Conservation (phyloP, 176 grass and related monocot genomes). For the Puccinellia tenuiflora region DNA sequence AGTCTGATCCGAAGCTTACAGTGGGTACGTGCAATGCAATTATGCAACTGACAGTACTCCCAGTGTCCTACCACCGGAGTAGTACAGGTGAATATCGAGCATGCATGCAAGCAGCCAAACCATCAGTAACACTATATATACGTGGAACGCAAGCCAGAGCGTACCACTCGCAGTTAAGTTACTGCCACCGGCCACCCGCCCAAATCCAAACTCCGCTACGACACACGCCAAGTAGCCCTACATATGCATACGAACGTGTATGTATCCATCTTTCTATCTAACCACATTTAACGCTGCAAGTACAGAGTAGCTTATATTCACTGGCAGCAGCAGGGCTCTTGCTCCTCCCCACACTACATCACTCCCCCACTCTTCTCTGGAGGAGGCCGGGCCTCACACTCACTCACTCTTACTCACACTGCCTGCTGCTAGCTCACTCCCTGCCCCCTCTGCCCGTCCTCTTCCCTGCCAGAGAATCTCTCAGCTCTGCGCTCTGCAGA, state of each 20-base stretch:
- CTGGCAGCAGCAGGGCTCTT: constrained; percentile 6
- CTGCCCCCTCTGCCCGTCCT: constrained; percentile 35
- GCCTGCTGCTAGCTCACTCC: constrained; percentile 30
- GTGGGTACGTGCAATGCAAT: no score
- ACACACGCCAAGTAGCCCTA: neutral
- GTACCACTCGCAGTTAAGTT: constrained; percentile 18
- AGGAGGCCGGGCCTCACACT: neutral
- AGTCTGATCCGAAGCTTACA: neutral
- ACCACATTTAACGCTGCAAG: constrained; percentile 36
- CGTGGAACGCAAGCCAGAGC: constrained; percentile 33
- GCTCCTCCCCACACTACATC: constrained; percentile 16
- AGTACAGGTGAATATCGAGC: neutral
- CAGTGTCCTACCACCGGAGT: neutral
- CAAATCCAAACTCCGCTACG: neutral
- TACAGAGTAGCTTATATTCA: constrained; percentile 51
- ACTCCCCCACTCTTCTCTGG: neutral
- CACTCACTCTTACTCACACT: no score
- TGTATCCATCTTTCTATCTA: neutral
- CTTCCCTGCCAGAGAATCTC: constrained; percentile 6
- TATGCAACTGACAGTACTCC: neutral
- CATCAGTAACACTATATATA: constrained; percentile 8
- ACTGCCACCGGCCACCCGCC: neutral
- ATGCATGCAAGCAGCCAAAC: neutral
- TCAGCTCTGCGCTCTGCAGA: neutral
- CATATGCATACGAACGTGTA: neutral